These are phyloP conservation scores for Hygrophorus russula DNA, from an alignment of 768 basidiomycete species.

Conservation along the genomic window DNA sequence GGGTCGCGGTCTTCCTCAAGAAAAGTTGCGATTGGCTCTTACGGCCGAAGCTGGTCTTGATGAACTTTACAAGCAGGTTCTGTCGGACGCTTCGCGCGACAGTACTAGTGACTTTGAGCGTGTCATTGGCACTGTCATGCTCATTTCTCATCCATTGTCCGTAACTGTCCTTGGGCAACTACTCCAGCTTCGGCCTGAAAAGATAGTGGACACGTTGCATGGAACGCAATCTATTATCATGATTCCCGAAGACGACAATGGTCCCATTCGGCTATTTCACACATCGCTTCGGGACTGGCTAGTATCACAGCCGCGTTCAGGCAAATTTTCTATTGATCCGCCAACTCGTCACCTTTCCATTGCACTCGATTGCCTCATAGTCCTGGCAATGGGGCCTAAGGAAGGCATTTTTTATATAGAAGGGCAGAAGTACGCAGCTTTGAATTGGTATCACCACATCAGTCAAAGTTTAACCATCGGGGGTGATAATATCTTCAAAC, in stretches of 20 bases:
- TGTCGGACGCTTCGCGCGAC: conserved; percentile 1
- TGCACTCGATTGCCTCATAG: not conserved
- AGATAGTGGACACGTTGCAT: conserved; percentile 1
- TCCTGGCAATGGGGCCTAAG: not conserved
- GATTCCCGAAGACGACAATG: conserved; percentile 6
- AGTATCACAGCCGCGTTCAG: not conserved
- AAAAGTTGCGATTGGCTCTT: conserved; percentile 1
- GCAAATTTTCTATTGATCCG: conserved; percentile 1
- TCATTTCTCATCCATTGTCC: not conserved
- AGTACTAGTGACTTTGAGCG: not conserved
- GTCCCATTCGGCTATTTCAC: conserved; percentile 13
- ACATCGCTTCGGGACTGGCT: not conserved
- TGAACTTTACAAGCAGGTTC: conserved; percentile 7
- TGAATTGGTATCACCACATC: not conserved
- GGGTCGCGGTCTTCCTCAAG: not conserved
- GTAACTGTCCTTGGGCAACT: not conserved
- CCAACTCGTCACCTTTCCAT: not conserved
- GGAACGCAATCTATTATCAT: conserved; percentile 6
- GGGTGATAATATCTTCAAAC: no score
- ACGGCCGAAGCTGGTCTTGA: conserved; percentile 5
- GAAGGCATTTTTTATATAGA: not conserved
- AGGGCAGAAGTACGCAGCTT: not conserved
- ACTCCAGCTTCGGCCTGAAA: conserved; percentile 1
- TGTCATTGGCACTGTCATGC: conserved; percentile 7
- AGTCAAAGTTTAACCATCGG: not conserved